phyloP scores from a whole-genome alignment of 257 asterid genomes.

The Scutellaria barbata region DNA sequence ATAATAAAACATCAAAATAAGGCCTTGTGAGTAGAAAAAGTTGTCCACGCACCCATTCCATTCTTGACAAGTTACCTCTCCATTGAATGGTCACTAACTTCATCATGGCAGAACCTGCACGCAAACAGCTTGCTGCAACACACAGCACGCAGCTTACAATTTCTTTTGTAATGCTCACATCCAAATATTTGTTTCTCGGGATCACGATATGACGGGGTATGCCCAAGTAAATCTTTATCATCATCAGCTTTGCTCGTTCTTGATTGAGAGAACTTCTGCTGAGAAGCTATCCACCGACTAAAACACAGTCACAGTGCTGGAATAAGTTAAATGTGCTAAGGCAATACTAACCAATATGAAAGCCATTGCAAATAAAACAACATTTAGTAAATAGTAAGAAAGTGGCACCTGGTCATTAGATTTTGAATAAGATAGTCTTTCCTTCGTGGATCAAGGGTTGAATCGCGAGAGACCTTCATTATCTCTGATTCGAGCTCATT shows the following conservation, averaged over 20 bases:
- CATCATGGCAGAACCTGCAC: constrained; percentile 97
- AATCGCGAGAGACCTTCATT: constrained; percentile 90
- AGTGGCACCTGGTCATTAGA: constrained; percentile 86
- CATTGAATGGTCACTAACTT: constrained; percentile 98
- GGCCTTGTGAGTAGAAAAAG: constrained; percentile 1
- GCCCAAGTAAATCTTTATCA: constrained; percentile 64
- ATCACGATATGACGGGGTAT: constrained; percentile 81
- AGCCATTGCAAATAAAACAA: constrained; percentile 5
- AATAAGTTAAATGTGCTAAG: constrained; percentile 30
- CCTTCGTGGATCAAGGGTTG: constrained; percentile 96
- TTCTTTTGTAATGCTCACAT: constrained; percentile 96
- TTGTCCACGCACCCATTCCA: neutral
- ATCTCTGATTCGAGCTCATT: constrained; percentile 98
- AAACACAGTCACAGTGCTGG: constrained; percentile 37
- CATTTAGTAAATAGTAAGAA: constrained; percentile 22
- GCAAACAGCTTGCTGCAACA: constrained; percentile 88
- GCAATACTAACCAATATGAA: constrained; percentile 21
- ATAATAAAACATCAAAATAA: constrained; percentile 14
- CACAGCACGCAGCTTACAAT: constrained; percentile 96
- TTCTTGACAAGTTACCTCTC: constrained; percentile 61
- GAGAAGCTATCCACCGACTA: constrained; percentile 98
- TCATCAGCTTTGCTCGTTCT: constrained; percentile 53
- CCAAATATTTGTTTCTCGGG: constrained; percentile 74
- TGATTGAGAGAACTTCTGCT: constrained; percentile 79
- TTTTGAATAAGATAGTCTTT: constrained; percentile 94